Percentiles rank a stretch among this genome's conserved stretches.
These are phyloP conservation scores for Cokeromyces recurvatus DNA, from an alignment of 371 early-diverging fungal species.

Conservation along the genomic window DNA sequence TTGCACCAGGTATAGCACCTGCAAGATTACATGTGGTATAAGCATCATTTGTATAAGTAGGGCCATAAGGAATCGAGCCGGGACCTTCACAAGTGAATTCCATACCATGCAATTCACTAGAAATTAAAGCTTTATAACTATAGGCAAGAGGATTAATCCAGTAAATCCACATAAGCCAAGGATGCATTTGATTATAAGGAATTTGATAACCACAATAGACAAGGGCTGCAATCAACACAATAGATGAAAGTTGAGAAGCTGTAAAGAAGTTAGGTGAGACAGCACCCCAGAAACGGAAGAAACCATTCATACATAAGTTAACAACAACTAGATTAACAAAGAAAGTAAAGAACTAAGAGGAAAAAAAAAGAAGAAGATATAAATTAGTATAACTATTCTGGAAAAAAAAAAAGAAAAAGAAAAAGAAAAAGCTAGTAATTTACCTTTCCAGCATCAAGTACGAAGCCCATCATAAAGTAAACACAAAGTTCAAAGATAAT, in stretches of 20 bases:
- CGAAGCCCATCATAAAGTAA: slow-evolving; percentile 60
- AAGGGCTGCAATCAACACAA: slow-evolving; percentile 52
- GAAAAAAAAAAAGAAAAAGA: not conserved
- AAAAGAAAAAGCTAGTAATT: not conserved
- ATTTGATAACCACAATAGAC: slow-evolving; percentile 67
- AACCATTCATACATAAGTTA: slow-evolving; percentile 53
- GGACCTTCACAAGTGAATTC: slow-evolving; percentile 34
- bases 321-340: slow-evolving; percentile 45
- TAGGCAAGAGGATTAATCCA: slow-evolving; percentile 70
- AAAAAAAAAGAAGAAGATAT: not conserved
- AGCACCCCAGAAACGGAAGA: slow-evolving; percentile 60
- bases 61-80: slow-evolving; percentile 38
- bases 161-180: slow-evolving; percentile 69
- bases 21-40: slow-evolving; percentile 52
- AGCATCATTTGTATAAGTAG: slow-evolving; percentile 32
- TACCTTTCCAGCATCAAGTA: slow-evolving; percentile 50
- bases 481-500: slow-evolving; percentile 32
- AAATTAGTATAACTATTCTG: not conserved
- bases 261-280: slow-evolving; percentile 52
- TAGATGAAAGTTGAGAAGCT: slow-evolving; percentile 51
- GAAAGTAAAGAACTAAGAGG: slow-evolving; percentile 46
- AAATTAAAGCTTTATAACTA: slow-evolving; percentile 58
- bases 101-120: slow-evolving; percentile 59
- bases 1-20: slow-evolving; percentile 47
- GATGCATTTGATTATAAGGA: slow-evolving; percentile 59